These are phyloP conservation scores for Allomyces arbusculus DNA, from an alignment of 192 early-diverging fungal species.

Conservation along the genomic window DNA sequence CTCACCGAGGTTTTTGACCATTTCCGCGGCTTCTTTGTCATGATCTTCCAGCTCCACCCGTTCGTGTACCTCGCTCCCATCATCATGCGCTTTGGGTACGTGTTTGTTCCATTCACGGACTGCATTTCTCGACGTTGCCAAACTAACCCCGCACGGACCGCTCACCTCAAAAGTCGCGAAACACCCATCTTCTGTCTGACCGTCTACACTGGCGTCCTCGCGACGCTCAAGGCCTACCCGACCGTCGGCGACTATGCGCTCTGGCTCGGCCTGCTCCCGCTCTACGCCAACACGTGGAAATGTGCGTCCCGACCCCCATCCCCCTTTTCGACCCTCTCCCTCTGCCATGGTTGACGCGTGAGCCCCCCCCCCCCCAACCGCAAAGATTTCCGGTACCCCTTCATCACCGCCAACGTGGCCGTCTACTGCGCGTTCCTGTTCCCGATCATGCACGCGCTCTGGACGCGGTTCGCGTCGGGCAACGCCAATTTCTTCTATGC, in stretches of 20 bases:
- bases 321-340: background rate
- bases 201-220: conserved; percentile 50
- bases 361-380: no score
- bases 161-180: conserved; percentile 30
- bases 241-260: conserved; percentile 67
- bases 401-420: conserved; percentile 46
- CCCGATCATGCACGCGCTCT: conserved; percentile 81
- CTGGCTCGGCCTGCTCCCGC: conserved; percentile 56
- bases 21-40: conserved; percentile 79
- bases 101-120: background rate
- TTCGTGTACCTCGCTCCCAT: conserved; percentile 76
- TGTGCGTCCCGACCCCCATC: conserved; percentile 31
- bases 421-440: conserved; percentile 54
- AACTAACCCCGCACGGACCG: background rate
- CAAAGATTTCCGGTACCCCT: conserved; percentile 62
- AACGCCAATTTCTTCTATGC: conserved; percentile 99
- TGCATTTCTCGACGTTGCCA: background rate
- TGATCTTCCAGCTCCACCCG: conserved; percentile 84
- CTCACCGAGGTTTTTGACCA: conserved; percentile 99
- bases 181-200: conserved; percentile 59
- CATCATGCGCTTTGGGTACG: conserved; percentile 52
- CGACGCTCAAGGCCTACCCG: conserved; percentile 86
- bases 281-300: conserved; percentile 69
- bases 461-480: conserved; percentile 87
- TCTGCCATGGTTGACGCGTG: no score